These are phyloP conservation scores for Aegilops speltoides DNA, from an alignment of 176 grass and related monocot genomes.

Conservation along the genomic window DNA sequence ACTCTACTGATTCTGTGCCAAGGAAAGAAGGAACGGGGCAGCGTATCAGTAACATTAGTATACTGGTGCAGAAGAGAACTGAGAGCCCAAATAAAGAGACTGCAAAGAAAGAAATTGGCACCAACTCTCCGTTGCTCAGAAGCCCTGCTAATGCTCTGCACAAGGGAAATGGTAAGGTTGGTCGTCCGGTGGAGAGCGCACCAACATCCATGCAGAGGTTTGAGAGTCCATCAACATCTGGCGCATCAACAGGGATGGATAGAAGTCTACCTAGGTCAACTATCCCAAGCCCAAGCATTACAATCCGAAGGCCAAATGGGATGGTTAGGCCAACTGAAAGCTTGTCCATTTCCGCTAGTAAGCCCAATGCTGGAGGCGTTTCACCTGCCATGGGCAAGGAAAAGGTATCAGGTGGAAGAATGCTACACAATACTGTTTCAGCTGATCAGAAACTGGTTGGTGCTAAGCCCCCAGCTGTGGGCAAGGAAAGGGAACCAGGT, in stretches of 20 bases:
- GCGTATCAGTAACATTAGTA: conserved; percentile 51
- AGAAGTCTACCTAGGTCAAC: conserved; percentile 46
- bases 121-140: conserved; percentile 26
- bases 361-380: conserved; percentile 20
- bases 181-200: conserved; percentile 35
- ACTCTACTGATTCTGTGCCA: conserved; percentile 29
- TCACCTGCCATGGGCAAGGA: conserved; percentile 49
- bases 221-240: conserved; percentile 39
- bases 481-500: conserved; percentile 45
- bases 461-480: conserved; percentile 31
- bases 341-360: conserved; percentile 39
- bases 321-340: conserved; percentile 38
- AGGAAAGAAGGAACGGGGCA: conserved; percentile 49
- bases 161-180: conserved; percentile 55
- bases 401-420: conserved; percentile 36
- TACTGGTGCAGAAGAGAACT: conserved; percentile 54
- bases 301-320: conserved; percentile 61
- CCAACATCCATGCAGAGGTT: conserved; percentile 36
- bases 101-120: conserved; percentile 38
- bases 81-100: conserved; percentile 43
- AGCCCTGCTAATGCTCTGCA: conserved; percentile 35
- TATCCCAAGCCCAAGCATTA: conserved; percentile 54
- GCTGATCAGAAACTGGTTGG: conserved; percentile 42
- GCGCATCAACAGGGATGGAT: conserved; percentile 30
- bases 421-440: conserved; percentile 29